Evolutionary conservation across 306 rosid species (phyloP).

Genomic region (Medicago lupulina): DNA sequence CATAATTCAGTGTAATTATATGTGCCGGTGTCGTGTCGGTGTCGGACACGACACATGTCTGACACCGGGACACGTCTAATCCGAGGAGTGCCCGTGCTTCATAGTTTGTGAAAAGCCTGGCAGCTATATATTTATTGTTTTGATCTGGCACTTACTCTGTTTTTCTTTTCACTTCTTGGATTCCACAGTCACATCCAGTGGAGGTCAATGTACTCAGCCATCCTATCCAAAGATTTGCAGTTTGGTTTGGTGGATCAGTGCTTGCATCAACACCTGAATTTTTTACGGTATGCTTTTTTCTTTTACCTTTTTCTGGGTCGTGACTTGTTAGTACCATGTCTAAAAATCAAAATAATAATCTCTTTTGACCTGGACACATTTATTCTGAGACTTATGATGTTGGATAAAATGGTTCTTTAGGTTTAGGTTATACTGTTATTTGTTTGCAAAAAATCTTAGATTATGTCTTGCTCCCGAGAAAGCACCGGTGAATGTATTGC

Average conservation of each 20-base stretch:
- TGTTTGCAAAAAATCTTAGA: neutral
- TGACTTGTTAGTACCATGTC: constrained; percentile 1
- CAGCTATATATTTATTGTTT: constrained; percentile 19
- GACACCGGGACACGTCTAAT: too few relatives aligned
- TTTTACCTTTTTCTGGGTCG: neutral
- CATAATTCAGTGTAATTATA: too few relatives aligned
- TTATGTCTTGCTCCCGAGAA: neutral
- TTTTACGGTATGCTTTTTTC: constrained; percentile 67
- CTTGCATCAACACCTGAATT: constrained; percentile 99
- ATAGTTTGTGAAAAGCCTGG: constrained; percentile 7
- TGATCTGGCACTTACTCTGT: constrained; percentile 17
- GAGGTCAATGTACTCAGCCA: constrained; percentile 97
- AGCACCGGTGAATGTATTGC: constrained; percentile 22
- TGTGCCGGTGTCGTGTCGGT: too few relatives aligned
- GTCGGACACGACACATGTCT: too few relatives aligned
- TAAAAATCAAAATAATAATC: neutral
- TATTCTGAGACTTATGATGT: constrained; percentile 13
- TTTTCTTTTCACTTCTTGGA: constrained; percentile 25
- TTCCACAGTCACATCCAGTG: constrained; percentile 84
- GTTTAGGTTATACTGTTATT: too few relatives aligned
- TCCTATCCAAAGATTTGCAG: constrained; percentile 98
- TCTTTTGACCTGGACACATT: constrained; percentile 10
- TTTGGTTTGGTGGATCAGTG: constrained; percentile 99
- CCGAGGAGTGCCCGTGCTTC: too few relatives aligned
- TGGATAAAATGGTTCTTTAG: too few relatives aligned